phyloP scores from a whole-genome alignment of 768 basidiomycete species.

The Tricholoma furcatifolium region DNA sequence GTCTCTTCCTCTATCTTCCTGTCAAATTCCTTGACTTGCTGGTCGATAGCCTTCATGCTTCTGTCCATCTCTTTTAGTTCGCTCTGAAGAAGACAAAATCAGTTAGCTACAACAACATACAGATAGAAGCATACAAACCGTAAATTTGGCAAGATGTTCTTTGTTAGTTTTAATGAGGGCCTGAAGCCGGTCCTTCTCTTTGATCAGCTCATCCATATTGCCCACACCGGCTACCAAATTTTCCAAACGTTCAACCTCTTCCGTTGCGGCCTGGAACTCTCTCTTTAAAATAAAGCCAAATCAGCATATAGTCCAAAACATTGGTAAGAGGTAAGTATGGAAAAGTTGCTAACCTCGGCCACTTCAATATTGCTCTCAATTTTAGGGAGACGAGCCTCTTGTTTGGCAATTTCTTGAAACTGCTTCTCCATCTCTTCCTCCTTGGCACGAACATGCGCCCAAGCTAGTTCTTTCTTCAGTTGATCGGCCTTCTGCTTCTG shows the following conservation, averaged over 20 bases:
- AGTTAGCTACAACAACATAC: background rate
- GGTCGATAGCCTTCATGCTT: slow-evolving; percentile 30
- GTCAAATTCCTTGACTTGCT: slow-evolving; percentile 38
- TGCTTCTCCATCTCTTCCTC: slow-evolving; percentile 51
- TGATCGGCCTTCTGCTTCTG: slow-evolving; percentile 67
- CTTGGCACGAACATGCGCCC: slow-evolving; percentile 80
- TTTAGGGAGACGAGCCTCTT: slow-evolving; percentile 34
- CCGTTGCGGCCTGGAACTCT: slow-evolving; percentile 28
- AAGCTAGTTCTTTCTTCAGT: slow-evolving; percentile 79
- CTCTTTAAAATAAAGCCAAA: slow-evolving; percentile 19
- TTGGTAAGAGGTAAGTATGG: background rate
- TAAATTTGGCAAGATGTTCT: slow-evolving; percentile 38
- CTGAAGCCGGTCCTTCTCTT: slow-evolving; percentile 45
- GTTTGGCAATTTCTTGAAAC: slow-evolving; percentile 33
- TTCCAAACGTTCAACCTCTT: slow-evolving; percentile 30
- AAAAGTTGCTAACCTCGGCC: slow-evolving; percentile 30
- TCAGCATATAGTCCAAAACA: background rate
- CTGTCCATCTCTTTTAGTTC: slow-evolving; percentile 51
- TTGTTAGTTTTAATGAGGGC: slow-evolving; percentile 47
- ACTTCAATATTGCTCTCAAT: slow-evolving; percentile 31
- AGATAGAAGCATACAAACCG: slow-evolving; percentile 32
- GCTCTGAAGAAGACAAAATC: slow-evolving; percentile 30
- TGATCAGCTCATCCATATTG: slow-evolving; percentile 29
- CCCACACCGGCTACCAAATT: slow-evolving; percentile 28
- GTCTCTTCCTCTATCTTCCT: slow-evolving; percentile 53